Evolutionary conservation across 2,329 filamentous ascomycete genomes (phyloP), one percentile per base, ranked within the genome.

Genomic region (Trichoderma sp.): DNA sequence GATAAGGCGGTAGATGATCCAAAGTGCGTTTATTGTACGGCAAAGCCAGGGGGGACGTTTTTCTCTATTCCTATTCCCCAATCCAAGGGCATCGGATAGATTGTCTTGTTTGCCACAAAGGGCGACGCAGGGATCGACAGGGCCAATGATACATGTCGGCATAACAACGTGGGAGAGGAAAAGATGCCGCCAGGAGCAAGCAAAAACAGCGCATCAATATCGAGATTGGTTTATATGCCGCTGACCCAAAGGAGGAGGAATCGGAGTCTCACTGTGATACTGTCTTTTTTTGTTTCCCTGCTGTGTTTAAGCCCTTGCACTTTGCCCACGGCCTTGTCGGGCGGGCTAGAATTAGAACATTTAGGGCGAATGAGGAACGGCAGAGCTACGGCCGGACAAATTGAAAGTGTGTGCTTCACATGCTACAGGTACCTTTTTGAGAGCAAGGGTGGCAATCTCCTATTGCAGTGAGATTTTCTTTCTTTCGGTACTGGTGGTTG

Each of bases 101-200:
- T 29, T 50, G 29, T 21, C 9, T 1, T 63, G 35, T 35, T 73
- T 65, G 60, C 71, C 71, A 24, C 71, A 56, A 73, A 35, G 67
- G 67, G 41, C 33, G 66, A 65, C 50, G 31, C 63, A 65, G 75
- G 69, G 75, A 74, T 74, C 69, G 71, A 29, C 56, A 76, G 69
- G 75, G 71, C 75, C 75, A 76, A 76, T 76, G 71, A 59, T 56
- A 63, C 41, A 63, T 35, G 75, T 65, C 33, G 75, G 64, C 56
- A 56, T 9, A 14, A 35, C 29, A 76, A 76, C 75, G 75, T 76
- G 75, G 69, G 75, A 38, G 41, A 33, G 18, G 24, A 35, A 35
- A 14, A 21, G 33, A 64, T 63, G 31, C 56, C 53, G 68, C 3
- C 56, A 45, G 38, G 50, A 41, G 50, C 38, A 62, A 27, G 63